Evolutionary conservation across 306 rosid species (phyloP), one percentile per base, ranked within the genome.

Genomic region (Cyclanthera cordifolia): DNA sequence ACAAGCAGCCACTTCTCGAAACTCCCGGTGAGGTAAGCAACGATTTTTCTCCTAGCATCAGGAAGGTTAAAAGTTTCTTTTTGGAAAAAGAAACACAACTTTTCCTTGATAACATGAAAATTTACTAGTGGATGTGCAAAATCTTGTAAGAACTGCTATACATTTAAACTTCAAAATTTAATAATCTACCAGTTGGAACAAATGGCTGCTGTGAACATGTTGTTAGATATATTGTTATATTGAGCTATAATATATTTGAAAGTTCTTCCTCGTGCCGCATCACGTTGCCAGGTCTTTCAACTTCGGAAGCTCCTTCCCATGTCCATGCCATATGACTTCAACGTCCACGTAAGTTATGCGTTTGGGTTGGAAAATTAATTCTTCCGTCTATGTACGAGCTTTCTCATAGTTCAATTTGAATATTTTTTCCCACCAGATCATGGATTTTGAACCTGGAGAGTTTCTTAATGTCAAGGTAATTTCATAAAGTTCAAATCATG

Each of bases 361-460:
- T 61, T 51, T 27, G 53, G 41, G 21, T 17, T 47, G 50, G 45
- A 48, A 41, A 15, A 9, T 60, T 41, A 72, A 49, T 72, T 73
- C 45, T 57, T 24, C 25, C 61, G 52, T 52, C 20, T 72, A 58
- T 48, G 21, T 70, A 41, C 47, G 50, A 43, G 34, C 19, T 24
- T 75, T 69, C 47, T 37, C 60, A 55, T 65, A 27, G 32, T 59
- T 75, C 37, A 15, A 56, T 76, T 75, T 69, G 25, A 19, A 30
- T 21, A 17, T 53, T 67, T 52, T 60, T 57, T 78, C 67, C 64
- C 66, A 79, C 81, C 86, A 93, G 96, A 86, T 93, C 74, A 87
- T 93, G 99, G 99, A 93, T 82, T 93, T 93, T 61, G 86, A 90
- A 70, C 96, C 91, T 19, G 99, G 95, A 72, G 99, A 93, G 53